Base-by-base conservation (phyloP, 177 flowering plant genomes). In the Tripterygium wilfordii region DNA sequence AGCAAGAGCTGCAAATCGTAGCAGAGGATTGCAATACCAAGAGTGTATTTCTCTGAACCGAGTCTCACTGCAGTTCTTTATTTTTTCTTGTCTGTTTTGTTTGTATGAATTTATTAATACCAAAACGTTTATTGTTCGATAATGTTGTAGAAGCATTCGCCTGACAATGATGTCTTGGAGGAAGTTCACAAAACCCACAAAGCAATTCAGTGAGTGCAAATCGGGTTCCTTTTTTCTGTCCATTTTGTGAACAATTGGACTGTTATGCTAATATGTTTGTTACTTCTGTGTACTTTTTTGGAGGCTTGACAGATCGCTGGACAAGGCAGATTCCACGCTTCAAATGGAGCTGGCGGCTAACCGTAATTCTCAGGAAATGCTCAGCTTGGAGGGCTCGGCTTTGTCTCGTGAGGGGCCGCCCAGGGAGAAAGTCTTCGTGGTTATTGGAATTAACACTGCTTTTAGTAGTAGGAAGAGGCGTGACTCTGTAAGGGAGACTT, bases 391-490 rank as follows among this genome's bases (percentile, higher is more conserved):
- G 24, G 63, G 42, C 21, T n/a, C 54, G 2, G 26, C 40, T 13
- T 45, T 67, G 53, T 39, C 62, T 45, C 64, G 36, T 18, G 70
- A 64, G 4, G 61, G 52, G 8, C 42, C 57, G 14, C 63, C 68
- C 1, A 77, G 49, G 63, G 70, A 80, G 68, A 88, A 82, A 62
- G 85, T 77, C 1, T 89, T 89, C 57, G 67, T 89, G 60, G 97
- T 92, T 30, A 89, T 92, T 55, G 99, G 99, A 33, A 92, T 92
- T 28, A 92, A 92, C 57, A 89, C 99, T 38, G 99, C 99, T 39
- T 92, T 92, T 58, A 92, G 99, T 49, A 92, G 99, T 52, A 79
- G 99, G 59, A 89, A 66, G 75, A 69, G 99, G 60, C 85, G 99
- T 36, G 99, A 92, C 66, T 92, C 97, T 2, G 75, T 92, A 13